Percentiles rank a stretch among this genome's conserved stretches.
Evolutionary conservation across 2,329 filamentous ascomycete species (phyloP).

Genomic region (Emericellopsis atlantica): DNA sequence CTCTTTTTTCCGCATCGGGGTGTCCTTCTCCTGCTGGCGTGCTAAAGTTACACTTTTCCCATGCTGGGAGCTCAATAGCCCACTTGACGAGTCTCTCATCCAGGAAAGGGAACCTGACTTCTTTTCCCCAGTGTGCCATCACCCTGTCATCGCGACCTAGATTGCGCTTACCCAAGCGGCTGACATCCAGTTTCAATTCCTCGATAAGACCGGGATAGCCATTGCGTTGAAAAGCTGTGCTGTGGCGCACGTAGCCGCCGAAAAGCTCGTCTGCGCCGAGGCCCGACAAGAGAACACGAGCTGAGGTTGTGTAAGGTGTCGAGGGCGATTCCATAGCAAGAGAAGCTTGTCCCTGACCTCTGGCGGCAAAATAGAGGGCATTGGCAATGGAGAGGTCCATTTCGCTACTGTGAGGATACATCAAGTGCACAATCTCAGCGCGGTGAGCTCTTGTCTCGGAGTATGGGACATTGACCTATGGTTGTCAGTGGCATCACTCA

Average conservation of each 20-base stretch:
- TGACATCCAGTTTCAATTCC: conserved; percentile 77
- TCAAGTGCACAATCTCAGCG: conserved; percentile 58
- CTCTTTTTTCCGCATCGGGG: conserved; percentile 69
- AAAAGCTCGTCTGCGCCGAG: conserved; percentile 95
- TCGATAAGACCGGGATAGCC: conserved; percentile 63
- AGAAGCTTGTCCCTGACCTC: conserved; percentile 47
- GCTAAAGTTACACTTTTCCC: conserved; percentile 84
- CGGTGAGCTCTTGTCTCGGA: conserved; percentile 59
- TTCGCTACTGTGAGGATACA: conserved; percentile 90
- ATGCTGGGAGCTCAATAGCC: conserved; percentile 62
- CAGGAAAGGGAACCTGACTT: conserved; percentile 81
- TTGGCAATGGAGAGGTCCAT: conserved; percentile 95
- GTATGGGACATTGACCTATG: conserved; percentile 69
- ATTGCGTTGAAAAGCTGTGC: conserved; percentile 55
- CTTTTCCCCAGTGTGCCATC: conserved; percentile 78
- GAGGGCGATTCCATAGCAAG: conserved; percentile 11
- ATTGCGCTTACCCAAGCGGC: conserved; percentile 82
- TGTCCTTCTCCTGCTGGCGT: conserved; percentile 18
- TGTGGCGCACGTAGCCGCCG: conserved; percentile 80
- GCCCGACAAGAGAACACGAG: conserved; percentile 79
- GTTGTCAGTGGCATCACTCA: conserved; percentile 2
- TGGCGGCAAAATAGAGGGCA: conserved; percentile 88
- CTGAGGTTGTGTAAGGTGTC: conserved; percentile 49
- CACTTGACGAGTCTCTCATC: conserved; percentile 80
- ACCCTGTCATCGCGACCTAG: conserved; percentile 87